Evolutionary conservation across 306 rosid genomes (phyloP), one percentile per base, ranked within the genome.

Genomic region (Abrus pulchellus): DNA sequence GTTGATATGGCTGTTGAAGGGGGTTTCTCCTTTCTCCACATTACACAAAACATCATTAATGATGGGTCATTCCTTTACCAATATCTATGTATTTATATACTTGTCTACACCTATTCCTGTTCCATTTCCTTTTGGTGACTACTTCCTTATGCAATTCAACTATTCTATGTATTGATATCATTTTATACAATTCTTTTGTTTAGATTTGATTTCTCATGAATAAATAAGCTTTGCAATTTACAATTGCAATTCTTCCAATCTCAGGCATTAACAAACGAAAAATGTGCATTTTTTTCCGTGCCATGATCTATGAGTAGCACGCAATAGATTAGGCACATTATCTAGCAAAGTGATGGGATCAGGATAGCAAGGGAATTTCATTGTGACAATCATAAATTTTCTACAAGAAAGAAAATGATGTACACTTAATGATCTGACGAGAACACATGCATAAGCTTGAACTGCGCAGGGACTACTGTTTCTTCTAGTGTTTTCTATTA

Each of bases 391-490:
- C 28, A 57, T 49, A 55, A 65, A 28, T 9, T 13, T 48, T 62
- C 70, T 29, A 41, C 6, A 49, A 75, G 11, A 38, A 75, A 84
- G 63, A 77, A 79, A 68, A 67, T 50, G 45, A 79, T 74, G 61
- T 47, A 74, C 27, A 52, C 74, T 82, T 30, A 75, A 78, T 79
- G 59, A 4, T 77, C 78, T 86, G 82, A 68, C 76, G 11, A 68
- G 11, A 86, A 83, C 90, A 83, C 90, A 77, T 87, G 87, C 79
- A 52, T 10, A 9, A 6, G 78, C 84, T 68, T 74, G 13, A 83
- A 73, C 49, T 9, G 73, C 83, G 83, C 78, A 47, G 70, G 79
- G 77, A 59, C 14, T 30, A 9, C 2, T 59, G 14, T 9, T 29
- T 33, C 4, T 9, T 29, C 9, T 29, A 59, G 33, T 59, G 29